Conservation (phyloP, 2,329 filamentous ascomycete species). For the Ceratocystiopsis brevicomis region DNA sequence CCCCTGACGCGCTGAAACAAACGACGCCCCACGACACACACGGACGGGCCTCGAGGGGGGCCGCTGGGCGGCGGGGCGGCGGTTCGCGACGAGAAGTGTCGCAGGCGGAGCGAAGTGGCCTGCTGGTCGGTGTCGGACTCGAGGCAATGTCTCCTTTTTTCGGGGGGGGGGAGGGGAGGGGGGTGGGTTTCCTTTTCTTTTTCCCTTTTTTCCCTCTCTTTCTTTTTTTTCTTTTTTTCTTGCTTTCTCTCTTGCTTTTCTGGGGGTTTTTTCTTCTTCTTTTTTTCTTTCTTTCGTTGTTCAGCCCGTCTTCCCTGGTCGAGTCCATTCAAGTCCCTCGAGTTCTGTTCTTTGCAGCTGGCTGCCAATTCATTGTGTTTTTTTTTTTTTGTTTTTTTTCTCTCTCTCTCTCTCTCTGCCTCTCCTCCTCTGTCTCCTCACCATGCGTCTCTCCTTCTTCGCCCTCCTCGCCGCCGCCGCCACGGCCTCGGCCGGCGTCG, state of each 20-base stretch:
- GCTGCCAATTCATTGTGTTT: background rate
- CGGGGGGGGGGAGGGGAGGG: too few species aligned
- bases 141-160: too few species aligned
- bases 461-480: slow-evolving; percentile 24
- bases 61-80: too few species aligned
- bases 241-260: background rate
- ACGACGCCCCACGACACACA: too few species aligned
- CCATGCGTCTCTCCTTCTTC: slow-evolving; percentile 22
- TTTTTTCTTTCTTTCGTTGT: too few species aligned
- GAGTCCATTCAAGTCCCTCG: background rate
- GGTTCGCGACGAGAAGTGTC: too few species aligned
- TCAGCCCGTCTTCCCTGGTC: background rate
- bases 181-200: background rate
- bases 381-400: background rate
- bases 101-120: too few species aligned
- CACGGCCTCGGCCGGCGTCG: slow-evolving; percentile 31
- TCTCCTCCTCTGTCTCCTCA: slow-evolving; percentile 4
- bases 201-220: background rate
- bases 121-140: too few species aligned
- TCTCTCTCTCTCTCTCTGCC: background rate
- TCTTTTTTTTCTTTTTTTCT: background rate
- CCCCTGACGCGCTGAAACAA: too few species aligned
- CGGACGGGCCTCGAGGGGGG: too few species aligned
- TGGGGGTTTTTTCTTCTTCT: background rate
- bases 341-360: background rate